Base-by-base conservation (phyloP, 1,284 basidiomycete genomes). In the Trichosporon ovoides region DNA sequence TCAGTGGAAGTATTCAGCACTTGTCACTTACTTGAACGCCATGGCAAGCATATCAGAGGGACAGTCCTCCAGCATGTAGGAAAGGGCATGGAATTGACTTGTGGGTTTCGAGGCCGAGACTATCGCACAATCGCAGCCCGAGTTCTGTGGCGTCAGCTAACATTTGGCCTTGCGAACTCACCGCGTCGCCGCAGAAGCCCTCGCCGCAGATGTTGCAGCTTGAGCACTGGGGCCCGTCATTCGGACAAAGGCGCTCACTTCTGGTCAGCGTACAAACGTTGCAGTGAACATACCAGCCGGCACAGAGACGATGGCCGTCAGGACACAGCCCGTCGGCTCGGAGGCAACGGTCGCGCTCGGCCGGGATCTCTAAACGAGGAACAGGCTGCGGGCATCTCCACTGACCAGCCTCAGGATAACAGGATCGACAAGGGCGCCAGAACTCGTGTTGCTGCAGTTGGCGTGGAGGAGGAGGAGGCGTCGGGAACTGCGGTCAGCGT, bases 11-110 rank as follows among this genome's bases (percentile, higher is more conserved):
- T 1, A n/a, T 2, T 3, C 3, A 7, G 7, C 3, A 19, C n/a
- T n/a, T n/a, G n/a, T n/a, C n/a, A 51, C 58, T 33, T 36, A 64
- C 63, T 55, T 63, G 60, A 66, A 66, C 7, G 64, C 64, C 52
- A 60, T 49, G 5, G 64, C 53, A 19, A 66, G 52, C 56, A 63
- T 57, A 51, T 66, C 64, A 2, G 55, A 62, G 10, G 64, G 57
- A 9, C 58, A 56, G 53, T 66, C 64, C 52, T 60, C 62, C n/a
- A 66, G 54, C 12, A 63, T 33, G 28, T 56, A 54, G 7, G 38
- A 40, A 3, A 66, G 53, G 20, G 34, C 24, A 34, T 35, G 52
- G 49, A 57, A 66, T 19, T 58, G 58, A n/a, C 9, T 24, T 1
- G 59, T 56, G 3, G 62, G 58, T 38, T 58, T 57, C 20, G 55